Evolutionary conservation across 1,284 basidiomycete species (phyloP), one percentile per base, ranked within the genome.

Genomic region (Gymnopus androsaceus): DNA sequence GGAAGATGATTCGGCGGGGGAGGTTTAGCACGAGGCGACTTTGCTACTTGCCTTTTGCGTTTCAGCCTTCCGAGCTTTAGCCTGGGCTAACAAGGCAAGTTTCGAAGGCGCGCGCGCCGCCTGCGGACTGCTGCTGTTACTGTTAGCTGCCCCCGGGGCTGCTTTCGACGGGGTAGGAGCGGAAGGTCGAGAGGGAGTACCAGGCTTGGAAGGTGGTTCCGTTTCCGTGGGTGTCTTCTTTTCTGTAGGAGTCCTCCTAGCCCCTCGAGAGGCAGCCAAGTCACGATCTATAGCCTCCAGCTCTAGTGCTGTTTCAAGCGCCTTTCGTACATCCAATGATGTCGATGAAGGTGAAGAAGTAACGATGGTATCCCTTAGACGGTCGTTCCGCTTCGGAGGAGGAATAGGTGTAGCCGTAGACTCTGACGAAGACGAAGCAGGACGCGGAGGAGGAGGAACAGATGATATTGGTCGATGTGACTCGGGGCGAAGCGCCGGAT

Each of bases 401-500:
- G 31, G 11, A 11, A 21, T 28, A 23, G 50, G 40, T 40, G 30
- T 19, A 33, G 40, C 15, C 0, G 31, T 45, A 2, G 55, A 36
- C 6, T 28, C 42, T 44, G 59, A 55, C 19, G 50, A 30, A 12
- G 56, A 37, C 5, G 46, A 54, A 14, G 19, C 8, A 25, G 44
- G 36, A n/a, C 33, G 57, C 63, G 68, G 40, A 7, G 66, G 63
- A 11, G 69, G 67, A 21, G 51, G 51, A 7, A 37, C 41, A 2
- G 51, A 41, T 14, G 55, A 45, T 17, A 34, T 55, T 63, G 68
- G 40, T 76, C 63, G 47, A 50, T 79, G 75, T 2, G 82, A 68
- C 19, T 84, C 78, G 25, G 87, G 88, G 28, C 88, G 82, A 57
- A 90, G 72, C 6, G 66, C 75, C 19, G 87, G 84, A 66, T 85